Base-by-base conservation (phyloP, 495 filamentous ascomycete genomes). In the Aspergillus egyptiacus region DNA sequence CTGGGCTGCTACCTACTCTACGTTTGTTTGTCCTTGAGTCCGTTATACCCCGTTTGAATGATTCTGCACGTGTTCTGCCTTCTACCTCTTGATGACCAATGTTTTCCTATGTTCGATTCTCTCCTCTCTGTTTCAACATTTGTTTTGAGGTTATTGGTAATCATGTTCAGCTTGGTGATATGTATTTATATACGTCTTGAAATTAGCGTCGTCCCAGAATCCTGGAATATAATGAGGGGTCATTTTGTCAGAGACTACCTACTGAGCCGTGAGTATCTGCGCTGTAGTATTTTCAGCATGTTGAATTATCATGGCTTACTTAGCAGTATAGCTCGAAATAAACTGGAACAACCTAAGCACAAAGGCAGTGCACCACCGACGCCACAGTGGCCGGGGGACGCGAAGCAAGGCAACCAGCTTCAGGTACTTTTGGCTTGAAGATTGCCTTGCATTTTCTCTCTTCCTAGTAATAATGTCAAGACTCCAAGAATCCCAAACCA, bases 21-120 rank as follows among this genome's bases (percentile, higher is more conserved):
- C 44, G n/a, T 56, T 51, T 36, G 3, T 48, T 50, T 48, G 18
- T 51, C 44, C 24, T 51, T 38, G 43, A 40, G 24, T 37, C 24
- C 36, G 45, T 44, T 52, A 57, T 57, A 57, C 50, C 54, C 54
- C 34, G 49, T 53, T n/a, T 51, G 41, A 24, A 57, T 40, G 54
- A 53, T 41, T 50, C 32, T 50, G 47, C 41, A 23, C 47, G 40
- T 41, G 38, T 46, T 54, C 31, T 33, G 20, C 38, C 41, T 38
- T 32, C 31, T 25, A 35, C 20, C 30, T 19, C 14, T 38, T 48
- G 30, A 31, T 38, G 45, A 40, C 27, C 40, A 32, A 20, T 10
- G 7, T 14, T 34, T 46, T 42, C 24, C 27, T 18, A 24, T 31
- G 6, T 36, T 20, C 38, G 31, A 5, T 32, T 37, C 24, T 14